Conservation (phyloP, 345 rosid genomes). For the Moringa oleifera region DNA sequence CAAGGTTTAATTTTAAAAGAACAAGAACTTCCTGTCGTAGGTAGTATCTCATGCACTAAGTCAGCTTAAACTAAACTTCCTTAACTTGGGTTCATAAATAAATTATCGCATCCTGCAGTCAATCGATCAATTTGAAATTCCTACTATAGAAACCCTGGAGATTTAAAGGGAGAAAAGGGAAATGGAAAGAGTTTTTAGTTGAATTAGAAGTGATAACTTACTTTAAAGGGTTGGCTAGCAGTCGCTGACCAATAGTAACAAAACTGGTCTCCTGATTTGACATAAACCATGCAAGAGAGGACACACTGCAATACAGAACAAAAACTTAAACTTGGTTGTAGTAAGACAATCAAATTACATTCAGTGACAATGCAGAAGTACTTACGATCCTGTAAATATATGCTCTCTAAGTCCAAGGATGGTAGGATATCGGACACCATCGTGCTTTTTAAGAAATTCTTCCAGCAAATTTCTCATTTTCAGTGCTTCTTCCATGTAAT, state of each 20-base stretch:
- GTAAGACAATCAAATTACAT: slow-evolving; percentile 4
- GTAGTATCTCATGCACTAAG: neutral
- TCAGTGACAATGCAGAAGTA: slow-evolving; percentile 1
- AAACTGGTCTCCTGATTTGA: slow-evolving; percentile 99
- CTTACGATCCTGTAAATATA: slow-evolving; percentile 97
- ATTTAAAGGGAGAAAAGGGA: neutral
- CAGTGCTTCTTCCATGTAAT: slow-evolving; percentile 98
- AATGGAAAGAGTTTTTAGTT: neutral
- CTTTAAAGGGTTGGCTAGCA: slow-evolving; percentile 93
- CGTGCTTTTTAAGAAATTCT: slow-evolving; percentile 93
- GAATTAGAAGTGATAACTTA: slow-evolving; percentile 28
- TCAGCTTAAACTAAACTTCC: neutral
- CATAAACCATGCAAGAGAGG: slow-evolving; percentile 99
- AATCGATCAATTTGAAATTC: neutral
- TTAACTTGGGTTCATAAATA: neutral
- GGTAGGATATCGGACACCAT: slow-evolving; percentile 89
- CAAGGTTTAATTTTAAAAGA: neutral
- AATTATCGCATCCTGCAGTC: neutral
- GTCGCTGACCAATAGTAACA: slow-evolving; percentile 96
- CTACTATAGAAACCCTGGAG: neutral
- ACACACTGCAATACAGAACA: slow-evolving; percentile 59
- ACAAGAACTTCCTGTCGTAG: neutral
- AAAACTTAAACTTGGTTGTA: slow-evolving; percentile 12
- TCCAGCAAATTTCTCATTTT: slow-evolving; percentile 94
- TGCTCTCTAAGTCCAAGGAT: slow-evolving; percentile 98